These are phyloP conservation scores for Prunus yedoensis DNA, from an alignment of 331 rosid genomes.

Conservation along the genomic window DNA sequence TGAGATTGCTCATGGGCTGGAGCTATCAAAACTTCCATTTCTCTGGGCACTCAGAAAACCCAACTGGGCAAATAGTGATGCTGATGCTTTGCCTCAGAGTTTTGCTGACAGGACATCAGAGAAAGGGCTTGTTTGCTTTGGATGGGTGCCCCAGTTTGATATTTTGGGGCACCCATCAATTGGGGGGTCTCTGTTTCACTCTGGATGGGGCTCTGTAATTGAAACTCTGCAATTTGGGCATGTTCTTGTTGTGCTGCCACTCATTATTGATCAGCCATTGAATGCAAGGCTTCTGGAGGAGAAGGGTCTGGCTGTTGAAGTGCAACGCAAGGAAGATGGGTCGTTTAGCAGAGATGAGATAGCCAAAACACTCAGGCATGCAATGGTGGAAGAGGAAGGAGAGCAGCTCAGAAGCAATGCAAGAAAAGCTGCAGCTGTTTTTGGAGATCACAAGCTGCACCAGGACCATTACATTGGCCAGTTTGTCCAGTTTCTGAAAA, in stretches of 20 bases:
- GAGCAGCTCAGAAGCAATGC: constrained; percentile 25
- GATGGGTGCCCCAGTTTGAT: constrained; percentile 38
- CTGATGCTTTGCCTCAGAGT: constrained; percentile 21
- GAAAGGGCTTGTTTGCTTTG: constrained; percentile 32
- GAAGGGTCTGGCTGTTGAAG: constrained; percentile 33
- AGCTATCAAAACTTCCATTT: constrained; percentile 19
- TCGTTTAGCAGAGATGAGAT: constrained; percentile 30
- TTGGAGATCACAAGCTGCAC: constrained; percentile 37
- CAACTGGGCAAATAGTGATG: constrained; percentile 25
- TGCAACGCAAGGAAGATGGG: constrained; percentile 38
- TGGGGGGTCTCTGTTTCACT: constrained; percentile 43
- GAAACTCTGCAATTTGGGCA: constrained; percentile 40
- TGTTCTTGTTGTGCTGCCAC: constrained; percentile 30
- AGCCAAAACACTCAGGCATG: constrained; percentile 30
- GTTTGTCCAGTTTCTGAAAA: constrained; percentile 29
- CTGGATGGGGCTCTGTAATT: constrained; percentile 39
- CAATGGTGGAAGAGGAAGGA: constrained; percentile 41
- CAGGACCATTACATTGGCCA: constrained; percentile 19
- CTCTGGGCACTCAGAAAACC: constrained; percentile 8
- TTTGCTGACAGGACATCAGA: constrained; percentile 20
- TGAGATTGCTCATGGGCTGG: constrained; percentile 35
- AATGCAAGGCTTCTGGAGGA: constrained; percentile 44
- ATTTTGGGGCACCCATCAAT: constrained; percentile 37
- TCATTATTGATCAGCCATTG: constrained; percentile 34
- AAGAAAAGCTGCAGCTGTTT: constrained; percentile 32